A percentile compares a stretch with the other conserved stretches of the same genome.
Conservation (phyloP, 1,284 basidiomycete genomes). For the Tilletia caries region DNA sequence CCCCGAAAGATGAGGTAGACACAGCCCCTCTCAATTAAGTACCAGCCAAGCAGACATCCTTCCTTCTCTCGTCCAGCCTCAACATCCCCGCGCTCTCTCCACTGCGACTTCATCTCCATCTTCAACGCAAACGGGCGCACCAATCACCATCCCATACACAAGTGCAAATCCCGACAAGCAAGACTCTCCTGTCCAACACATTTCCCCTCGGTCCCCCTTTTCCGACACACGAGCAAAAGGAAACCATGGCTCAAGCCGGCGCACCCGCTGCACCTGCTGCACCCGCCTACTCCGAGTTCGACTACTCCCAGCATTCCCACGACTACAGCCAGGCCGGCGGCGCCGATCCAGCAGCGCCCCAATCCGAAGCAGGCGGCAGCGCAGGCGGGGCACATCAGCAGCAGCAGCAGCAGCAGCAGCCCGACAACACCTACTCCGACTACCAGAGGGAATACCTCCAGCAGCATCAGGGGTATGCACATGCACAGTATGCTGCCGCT, state of each 20-base stretch:
- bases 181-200: no score
- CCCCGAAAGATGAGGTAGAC: no score
- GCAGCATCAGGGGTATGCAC: background rate
- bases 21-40: no score
- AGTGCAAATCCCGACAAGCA: no score
- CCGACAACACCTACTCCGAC: conserved; percentile 8
- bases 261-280: background rate
- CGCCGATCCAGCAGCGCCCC: background rate
- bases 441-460: conserved; percentile 9
- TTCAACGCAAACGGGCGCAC: no score
- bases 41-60: no score
- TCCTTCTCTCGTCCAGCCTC: no score
- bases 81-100: no score
- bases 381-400: background rate
- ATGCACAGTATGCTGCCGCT: background rate
- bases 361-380: conserved; percentile 2
- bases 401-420: conserved; percentile 4
- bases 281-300: conserved; percentile 4
- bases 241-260: background rate
- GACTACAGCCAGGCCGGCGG: background rate
- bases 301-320: background rate
- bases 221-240: no score
- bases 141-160: no score
- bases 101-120: no score
- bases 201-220: no score